These are phyloP conservation scores for Pleurotus platypus DNA, from an alignment of 768 basidiomycete species.

Conservation along the genomic window DNA sequence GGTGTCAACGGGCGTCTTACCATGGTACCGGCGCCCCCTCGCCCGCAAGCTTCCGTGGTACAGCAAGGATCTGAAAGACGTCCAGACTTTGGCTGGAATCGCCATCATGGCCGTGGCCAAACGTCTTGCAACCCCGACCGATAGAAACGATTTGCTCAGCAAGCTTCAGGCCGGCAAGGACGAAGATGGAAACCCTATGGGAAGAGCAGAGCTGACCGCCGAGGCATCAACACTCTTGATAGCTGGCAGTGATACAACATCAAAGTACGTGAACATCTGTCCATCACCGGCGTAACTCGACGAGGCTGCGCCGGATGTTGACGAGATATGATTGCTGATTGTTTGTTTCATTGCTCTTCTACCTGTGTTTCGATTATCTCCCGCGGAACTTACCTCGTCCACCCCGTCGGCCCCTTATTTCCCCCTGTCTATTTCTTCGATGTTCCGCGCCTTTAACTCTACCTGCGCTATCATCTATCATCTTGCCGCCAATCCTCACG, in stretches of 20 bases:
- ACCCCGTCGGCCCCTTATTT: constrained; percentile 1
- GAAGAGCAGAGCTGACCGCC: constrained; percentile 79
- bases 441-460: constrained; percentile 44
- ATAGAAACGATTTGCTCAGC: constrained; percentile 77
- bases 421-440: neutral
- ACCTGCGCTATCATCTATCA: constrained; percentile 88
- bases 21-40: constrained; percentile 66
- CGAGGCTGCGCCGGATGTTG: constrained; percentile 2
- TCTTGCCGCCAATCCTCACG: constrained; percentile 63
- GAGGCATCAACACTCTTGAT: constrained; percentile 86
- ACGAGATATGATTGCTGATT: neutral
- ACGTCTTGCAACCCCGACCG: constrained; percentile 55
- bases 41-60: constrained; percentile 74
- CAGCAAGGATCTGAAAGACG: constrained; percentile 58
- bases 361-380: neutral
- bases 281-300: neutral
- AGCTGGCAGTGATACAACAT: constrained; percentile 90
- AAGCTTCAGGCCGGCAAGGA: constrained; percentile 80
- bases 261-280: constrained; percentile 57
- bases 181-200: constrained; percentile 77
- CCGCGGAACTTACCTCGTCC: constrained; percentile 5
- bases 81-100: constrained; percentile 72
- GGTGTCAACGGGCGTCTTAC: constrained; percentile 78
- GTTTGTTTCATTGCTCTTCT: neutral
- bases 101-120: constrained; percentile 79